Evolutionary conservation across 495 filamentous ascomycete genomes (phyloP).

Genomic region (Trichoderma virens): DNA sequence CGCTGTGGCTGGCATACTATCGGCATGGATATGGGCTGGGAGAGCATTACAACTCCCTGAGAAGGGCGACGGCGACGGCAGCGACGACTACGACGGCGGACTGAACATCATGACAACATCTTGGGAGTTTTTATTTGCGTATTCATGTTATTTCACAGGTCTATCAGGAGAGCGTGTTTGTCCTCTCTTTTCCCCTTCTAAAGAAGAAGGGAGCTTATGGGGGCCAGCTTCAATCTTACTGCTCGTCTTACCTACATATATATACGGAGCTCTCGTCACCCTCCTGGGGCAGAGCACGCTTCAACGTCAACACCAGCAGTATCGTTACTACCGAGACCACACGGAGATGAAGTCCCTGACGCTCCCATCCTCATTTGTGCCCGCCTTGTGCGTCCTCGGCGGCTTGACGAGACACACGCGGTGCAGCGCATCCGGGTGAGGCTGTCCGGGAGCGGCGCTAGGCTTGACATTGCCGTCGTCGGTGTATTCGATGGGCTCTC

Average conservation of each 20-base stretch:
- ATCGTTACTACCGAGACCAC: slow-evolving; percentile 24
- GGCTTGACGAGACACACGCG: slow-evolving; percentile 60
- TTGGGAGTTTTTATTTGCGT: not conserved
- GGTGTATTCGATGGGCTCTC: slow-evolving; percentile 55
- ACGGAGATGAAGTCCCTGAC: slow-evolving; percentile 54
- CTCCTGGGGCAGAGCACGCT: too few relatives aligned
- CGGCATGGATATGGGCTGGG: slow-evolving; percentile 84
- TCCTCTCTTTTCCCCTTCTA: not conserved
- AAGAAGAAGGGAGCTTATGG: not conserved
- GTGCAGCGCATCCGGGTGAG: slow-evolving; percentile 41
- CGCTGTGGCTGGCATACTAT: slow-evolving; percentile 92
- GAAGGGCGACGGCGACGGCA: slow-evolving; percentile 32
- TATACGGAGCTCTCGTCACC: too few relatives aligned
- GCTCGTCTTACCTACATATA: too few relatives aligned
- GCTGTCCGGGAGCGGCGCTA: slow-evolving; percentile 28
- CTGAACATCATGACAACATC: not conserved
- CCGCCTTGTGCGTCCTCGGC: slow-evolving; percentile 56
- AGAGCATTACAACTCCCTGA: slow-evolving; percentile 93
- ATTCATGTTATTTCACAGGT: not conserved
- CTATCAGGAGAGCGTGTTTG: not conserved
- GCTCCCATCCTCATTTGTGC: slow-evolving; percentile 38
- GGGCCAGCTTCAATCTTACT: not conserved
- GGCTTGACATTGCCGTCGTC: slow-evolving; percentile 48
- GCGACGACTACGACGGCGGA: not conserved
- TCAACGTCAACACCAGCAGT: not conserved